Base-by-base conservation (phyloP, 2,329 filamentous ascomycete species). In the Monilinia laxa region DNA sequence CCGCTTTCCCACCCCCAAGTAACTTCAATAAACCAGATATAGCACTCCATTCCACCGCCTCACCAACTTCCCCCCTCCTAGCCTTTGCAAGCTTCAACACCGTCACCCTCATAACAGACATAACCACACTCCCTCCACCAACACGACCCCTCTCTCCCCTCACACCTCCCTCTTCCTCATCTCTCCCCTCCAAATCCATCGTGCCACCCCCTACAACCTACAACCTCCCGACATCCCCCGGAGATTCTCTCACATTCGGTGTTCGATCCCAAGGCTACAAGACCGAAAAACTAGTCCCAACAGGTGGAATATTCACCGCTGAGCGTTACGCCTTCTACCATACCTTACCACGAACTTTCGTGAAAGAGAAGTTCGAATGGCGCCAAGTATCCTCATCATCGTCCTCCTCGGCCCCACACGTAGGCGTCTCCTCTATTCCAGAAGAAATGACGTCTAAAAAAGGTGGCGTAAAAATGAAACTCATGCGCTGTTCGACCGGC, bases 361-460 rank as follows among this genome's bases (percentile, higher is more conserved):
- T 68, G 0, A 68, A 71, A 42, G 72, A 74, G 52, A 63, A 68
- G 18, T 74, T 74, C 56, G 72, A 74, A 57, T 74, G 73, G 73
- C 65, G 70, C 18, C 64, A 65, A 51, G 68, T 64, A 9, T 64
- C 58, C 16, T 62, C 64, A 4, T 63, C 65, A 6, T 53, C 52
- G 3, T 53, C 53, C 18, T 31, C 54, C 16, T 57, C 38, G 4
- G 16, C 23, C 3, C 40, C 51, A 20, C 23, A 38, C 9, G 40
- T 64, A 11, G 53, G 53, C 2, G 18, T 58, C 9, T 47, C 62
- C 12, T 18, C 40, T 11, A 31, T 64, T 7, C 60, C 65, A 2
- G 60, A 42, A 23, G 59, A 64, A 58, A 71, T 45, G 68, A 67
- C 18, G 42, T 64, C n/a, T 53, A 69, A 63, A 67, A 73, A 58